Conservation (phyloP, 2,329 filamentous ascomycete genomes). For the Phyllosticta citrichinensis region DNA sequence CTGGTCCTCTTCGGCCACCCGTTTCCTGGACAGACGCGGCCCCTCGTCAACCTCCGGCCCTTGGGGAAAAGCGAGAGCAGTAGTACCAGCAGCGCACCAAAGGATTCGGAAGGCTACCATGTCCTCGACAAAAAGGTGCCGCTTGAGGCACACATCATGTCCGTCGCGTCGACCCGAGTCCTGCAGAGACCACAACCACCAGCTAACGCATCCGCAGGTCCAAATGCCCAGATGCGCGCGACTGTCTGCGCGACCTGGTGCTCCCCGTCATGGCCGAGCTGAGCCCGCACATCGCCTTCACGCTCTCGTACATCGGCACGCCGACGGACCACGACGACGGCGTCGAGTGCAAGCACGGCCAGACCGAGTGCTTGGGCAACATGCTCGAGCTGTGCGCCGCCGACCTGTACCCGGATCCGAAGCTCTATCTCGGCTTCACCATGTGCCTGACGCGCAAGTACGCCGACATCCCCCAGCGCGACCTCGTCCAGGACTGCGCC, state of each 20-base stretch:
- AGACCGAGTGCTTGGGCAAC: conserved; percentile 84
- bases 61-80: not conserved
- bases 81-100: not conserved
- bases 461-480: conserved; percentile 61
- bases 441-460: conserved; percentile 81
- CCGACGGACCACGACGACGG: conserved; percentile 68
- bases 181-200: not conserved
- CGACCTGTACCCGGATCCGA: conserved; percentile 71
- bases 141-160: conserved; percentile 89
- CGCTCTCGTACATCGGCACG: conserved; percentile 79
- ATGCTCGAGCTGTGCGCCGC: conserved; percentile 89
- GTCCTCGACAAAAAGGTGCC: conserved; percentile 44
- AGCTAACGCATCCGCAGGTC: conserved; percentile 19
- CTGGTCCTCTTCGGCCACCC: conserved; percentile 23
- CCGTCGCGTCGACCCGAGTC: conserved; percentile 13
- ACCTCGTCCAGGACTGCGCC: conserved; percentile 77
- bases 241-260: conserved; percentile 71
- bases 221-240: conserved; percentile 86
- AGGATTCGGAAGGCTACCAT: not conserved
- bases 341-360: conserved; percentile 80
- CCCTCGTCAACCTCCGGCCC: not conserved
- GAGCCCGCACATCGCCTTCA: conserved; percentile 80
- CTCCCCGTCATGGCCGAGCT: conserved; percentile 79
- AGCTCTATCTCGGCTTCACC: conserved; percentile 83
- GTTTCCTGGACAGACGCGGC: not conserved